Percentiles rank a stretch among this genome's conserved stretches.
Conservation (phyloP, 129 eudicot genomes). For the Flaveria bidentis region DNA sequence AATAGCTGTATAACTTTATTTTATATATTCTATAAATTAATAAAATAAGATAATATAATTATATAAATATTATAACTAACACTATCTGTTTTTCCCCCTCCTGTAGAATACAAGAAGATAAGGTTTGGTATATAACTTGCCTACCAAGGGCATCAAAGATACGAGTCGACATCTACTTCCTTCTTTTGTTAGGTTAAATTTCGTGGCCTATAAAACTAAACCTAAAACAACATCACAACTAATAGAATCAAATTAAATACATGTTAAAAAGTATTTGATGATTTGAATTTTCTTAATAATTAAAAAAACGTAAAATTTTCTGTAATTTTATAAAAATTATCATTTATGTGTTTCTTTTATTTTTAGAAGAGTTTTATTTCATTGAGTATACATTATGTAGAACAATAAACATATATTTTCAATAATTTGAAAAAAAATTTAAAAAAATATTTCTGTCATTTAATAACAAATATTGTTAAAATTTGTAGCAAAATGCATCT, state of each 20-base stretch:
- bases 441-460: too few species aligned
- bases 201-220: conserved; percentile 1
- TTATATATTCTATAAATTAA: background rate
- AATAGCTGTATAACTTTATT: background rate
- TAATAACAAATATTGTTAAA: too few species aligned
- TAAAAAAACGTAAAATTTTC: background rate
- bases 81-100: background rate
- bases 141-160: conserved; percentile 28
- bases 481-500: too few species aligned
- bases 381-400: too few species aligned
- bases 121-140: conserved; percentile 34
- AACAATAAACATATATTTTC: too few species aligned
- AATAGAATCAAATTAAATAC: background rate
- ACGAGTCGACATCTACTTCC: conserved; percentile 8
- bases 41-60: background rate
- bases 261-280: background rate
- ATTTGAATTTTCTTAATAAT: background rate
- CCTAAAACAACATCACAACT: conserved; percentile 18
- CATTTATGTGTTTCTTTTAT: too few species aligned
- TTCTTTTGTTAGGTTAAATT: conserved; percentile 19
- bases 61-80: background rate
- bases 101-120: conserved; percentile 15
- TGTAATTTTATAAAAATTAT: too few species aligned
- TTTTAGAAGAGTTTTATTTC: background rate
- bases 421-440: too few species aligned